A percentile compares a stretch with the other conserved stretches of the same genome.
phyloP scores from a whole-genome alignment of 768 basidiomycete species.

The Mycena leptocephala region DNA sequence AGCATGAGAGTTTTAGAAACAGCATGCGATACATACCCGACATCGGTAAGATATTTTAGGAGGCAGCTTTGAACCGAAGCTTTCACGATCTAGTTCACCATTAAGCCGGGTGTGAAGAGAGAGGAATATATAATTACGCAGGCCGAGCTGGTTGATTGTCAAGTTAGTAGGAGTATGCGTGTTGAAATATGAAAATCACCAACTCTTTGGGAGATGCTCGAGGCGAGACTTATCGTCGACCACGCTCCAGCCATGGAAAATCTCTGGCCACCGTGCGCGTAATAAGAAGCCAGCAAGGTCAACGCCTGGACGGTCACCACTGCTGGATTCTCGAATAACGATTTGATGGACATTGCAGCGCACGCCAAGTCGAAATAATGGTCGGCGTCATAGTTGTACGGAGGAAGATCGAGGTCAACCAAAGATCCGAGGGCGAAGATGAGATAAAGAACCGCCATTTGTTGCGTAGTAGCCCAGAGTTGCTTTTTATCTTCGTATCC shows the following conservation, averaged over 20 bases:
- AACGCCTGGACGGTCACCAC: constrained; percentile 60
- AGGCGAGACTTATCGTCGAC: constrained; percentile 50
- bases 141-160: constrained; percentile 12
- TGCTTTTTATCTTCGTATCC: not conserved
- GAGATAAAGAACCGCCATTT: constrained; percentile 38
- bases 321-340: constrained; percentile 56
- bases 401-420: constrained; percentile 43
- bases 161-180: not conserved
- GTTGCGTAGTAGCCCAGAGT: constrained; percentile 6
- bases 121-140: constrained; percentile 3
- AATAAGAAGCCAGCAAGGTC: constrained; percentile 52
- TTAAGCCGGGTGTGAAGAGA: not conserved
- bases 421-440: constrained; percentile 38
- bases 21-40: constrained; percentile 6
- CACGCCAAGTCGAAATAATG: constrained; percentile 62
- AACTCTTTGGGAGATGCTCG: constrained; percentile 53
- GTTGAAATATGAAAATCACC: constrained; percentile 22
- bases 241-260: constrained; percentile 52
- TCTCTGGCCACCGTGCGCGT: constrained; percentile 51
- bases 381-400: constrained; percentile 57
- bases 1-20: constrained; percentile 46
- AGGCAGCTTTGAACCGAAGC: constrained; percentile 44
- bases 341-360: constrained; percentile 55
- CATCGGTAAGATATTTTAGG: constrained; percentile 39
- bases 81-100: constrained; percentile 9